Evolutionary conservation across 2,329 filamentous ascomycete species (phyloP).

Genomic region (Hypoxylon sp.): DNA sequence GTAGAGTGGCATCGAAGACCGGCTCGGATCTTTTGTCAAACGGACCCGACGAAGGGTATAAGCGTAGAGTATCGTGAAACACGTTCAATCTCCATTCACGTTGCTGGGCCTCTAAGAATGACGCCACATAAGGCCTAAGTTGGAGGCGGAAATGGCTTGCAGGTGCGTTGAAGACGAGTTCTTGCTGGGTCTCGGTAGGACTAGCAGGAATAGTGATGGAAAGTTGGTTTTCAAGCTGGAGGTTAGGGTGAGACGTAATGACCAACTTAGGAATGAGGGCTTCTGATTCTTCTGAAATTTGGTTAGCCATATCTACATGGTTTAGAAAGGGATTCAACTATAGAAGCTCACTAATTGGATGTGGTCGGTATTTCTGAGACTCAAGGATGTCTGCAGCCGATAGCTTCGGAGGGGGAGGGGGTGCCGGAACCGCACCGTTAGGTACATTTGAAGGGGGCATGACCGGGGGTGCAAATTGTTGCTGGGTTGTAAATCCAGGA

Average conservation of each 20-base stretch:
- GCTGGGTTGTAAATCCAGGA: constrained; percentile 53
- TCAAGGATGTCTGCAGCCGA: constrained; percentile 55
- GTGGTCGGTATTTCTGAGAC: constrained; percentile 53
- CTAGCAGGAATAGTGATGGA: constrained; percentile 76
- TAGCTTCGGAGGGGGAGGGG: constrained; percentile 47
- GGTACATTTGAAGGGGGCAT: constrained; percentile 40
- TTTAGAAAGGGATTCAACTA: background rate
- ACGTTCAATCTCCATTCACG: constrained; percentile 85
- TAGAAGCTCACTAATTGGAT: constrained; percentile 50
- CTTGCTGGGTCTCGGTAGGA: constrained; percentile 76
- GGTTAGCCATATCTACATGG: constrained; percentile 30
- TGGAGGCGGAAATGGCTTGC: constrained; percentile 78
- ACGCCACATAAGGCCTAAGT: constrained; percentile 75
- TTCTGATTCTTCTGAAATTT: constrained; percentile 48
- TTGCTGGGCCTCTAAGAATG: constrained; percentile 70
- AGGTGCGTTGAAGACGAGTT: constrained; percentile 78
- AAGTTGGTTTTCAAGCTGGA: constrained; percentile 74
- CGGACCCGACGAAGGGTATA: constrained; percentile 64
- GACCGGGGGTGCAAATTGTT: constrained; percentile 50
- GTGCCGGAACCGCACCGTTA: constrained; percentile 47
- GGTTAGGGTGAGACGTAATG: constrained; percentile 68
- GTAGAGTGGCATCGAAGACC: constrained; percentile 81
- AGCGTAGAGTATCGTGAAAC: constrained; percentile 75
- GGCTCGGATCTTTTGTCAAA: constrained; percentile 72
- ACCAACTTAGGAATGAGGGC: constrained; percentile 52